A percentile compares a stretch with the other conserved stretches of the same genome.
phyloP scores from a whole-genome alignment of 371 early-diverging fungal genomes.

The Batkoa obscura region DNA sequence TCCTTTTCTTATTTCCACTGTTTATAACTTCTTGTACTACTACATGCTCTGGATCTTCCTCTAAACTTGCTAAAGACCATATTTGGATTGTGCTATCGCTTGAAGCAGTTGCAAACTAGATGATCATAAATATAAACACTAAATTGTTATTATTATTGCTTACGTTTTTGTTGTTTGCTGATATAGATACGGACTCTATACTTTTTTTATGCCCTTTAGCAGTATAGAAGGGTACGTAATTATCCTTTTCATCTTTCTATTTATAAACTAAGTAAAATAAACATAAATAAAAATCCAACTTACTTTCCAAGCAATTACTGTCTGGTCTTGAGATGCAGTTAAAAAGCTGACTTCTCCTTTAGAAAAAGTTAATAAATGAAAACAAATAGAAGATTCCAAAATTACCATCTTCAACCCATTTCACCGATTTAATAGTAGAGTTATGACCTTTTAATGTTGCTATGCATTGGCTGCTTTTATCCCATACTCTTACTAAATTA shows the following conservation, averaged over 20 bases:
- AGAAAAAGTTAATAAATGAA: not conserved
- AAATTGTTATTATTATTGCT: not conserved
- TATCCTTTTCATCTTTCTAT: not conserved
- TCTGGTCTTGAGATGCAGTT: constrained; percentile 11
- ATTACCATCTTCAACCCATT: constrained; percentile 20
- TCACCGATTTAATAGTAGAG: constrained; percentile 51
- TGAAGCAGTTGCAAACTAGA: constrained; percentile 59
- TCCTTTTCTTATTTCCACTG: constrained; percentile 24
- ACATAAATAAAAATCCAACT: not conserved
- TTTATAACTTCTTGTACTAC: constrained; percentile 22
- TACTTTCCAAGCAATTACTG: constrained; percentile 9
- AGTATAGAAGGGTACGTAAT: not conserved
- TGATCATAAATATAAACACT: not conserved
- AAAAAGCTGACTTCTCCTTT: constrained; percentile 5
- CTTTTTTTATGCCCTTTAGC: constrained; percentile 8
- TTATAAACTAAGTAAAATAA: not conserved
- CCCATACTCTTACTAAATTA: constrained; percentile 64
- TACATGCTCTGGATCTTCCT: constrained; percentile 30
- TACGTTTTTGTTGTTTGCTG: constrained; percentile 8
- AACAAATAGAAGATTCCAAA: not conserved
- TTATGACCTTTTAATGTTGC: constrained; percentile 44
- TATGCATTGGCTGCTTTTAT: constrained; percentile 45
- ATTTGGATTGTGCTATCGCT: constrained; percentile 58
- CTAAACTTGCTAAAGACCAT: constrained; percentile 42
- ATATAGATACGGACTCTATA: constrained; percentile 33